Evolutionary conservation across 495 filamentous ascomycete species (phyloP).

Genomic region (Cercophora newfieldiana): DNA sequence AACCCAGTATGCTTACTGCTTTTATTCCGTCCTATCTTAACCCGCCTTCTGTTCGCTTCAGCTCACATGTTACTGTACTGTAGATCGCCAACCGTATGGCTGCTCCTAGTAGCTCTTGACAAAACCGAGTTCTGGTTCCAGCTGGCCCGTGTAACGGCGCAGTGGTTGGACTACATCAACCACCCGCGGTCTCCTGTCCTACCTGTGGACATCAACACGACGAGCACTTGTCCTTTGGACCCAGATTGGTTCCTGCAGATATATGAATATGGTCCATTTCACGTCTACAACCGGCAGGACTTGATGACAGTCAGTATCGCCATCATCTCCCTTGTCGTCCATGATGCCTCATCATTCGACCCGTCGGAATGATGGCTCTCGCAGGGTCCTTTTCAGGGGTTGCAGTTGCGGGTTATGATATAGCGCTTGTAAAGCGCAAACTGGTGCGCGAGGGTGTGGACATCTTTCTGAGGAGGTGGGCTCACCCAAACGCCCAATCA

Average conservation of each 20-base stretch:
- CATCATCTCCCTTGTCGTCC: slow-evolving; percentile 8
- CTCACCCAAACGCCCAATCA: too few species aligned
- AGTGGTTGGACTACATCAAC: slow-evolving; percentile 7
- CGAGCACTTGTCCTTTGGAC: not conserved
- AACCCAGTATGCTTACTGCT: not conserved
- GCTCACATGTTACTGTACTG: not conserved
- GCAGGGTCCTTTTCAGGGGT: too few species aligned
- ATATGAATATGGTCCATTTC: slow-evolving; percentile 5
- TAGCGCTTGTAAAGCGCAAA: too few species aligned
- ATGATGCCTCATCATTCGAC: too few species aligned
- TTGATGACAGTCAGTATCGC: slow-evolving; percentile 1
- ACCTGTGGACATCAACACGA: too few species aligned
- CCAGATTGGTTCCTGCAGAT: slow-evolving; percentile 8
- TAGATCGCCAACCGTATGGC: slow-evolving; percentile 8
- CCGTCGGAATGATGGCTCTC: too few species aligned
- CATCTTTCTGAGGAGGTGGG: too few species aligned
- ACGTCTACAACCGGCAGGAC: slow-evolving; percentile 5
- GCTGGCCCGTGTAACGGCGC: slow-evolving; percentile 3
- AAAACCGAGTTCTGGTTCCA: slow-evolving; percentile 11
- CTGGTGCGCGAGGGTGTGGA: too few species aligned
- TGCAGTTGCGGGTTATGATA: too few species aligned
- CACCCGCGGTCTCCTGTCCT: not conserved
- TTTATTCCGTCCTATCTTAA: too few species aligned
- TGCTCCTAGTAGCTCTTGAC: slow-evolving; percentile 6
- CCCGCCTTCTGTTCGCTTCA: too few species aligned